phyloP scores from a whole-genome alignment of 768 basidiomycete genomes.

The Termitomyces sp. region DNA sequence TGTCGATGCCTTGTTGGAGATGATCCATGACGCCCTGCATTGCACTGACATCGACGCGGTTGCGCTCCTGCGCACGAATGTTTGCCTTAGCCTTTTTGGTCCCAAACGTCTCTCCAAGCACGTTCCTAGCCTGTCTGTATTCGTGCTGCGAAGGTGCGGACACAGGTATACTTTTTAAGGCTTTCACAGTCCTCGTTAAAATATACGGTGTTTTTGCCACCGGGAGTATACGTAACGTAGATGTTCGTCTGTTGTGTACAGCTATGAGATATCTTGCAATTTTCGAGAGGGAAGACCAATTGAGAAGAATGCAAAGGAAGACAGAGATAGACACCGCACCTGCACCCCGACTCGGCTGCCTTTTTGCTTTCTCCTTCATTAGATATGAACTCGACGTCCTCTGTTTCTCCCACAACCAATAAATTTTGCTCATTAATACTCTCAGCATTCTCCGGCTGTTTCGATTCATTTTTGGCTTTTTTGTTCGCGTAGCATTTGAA shows the following conservation, averaged over 20 bases:
- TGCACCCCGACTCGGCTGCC: constrained; percentile 58
- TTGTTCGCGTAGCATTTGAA: constrained; percentile 58
- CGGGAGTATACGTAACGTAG: constrained; percentile 65
- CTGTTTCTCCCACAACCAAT: constrained; percentile 80
- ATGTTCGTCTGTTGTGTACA: constrained; percentile 74
- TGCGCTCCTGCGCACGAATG: constrained; percentile 83
- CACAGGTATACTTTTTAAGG: constrained; percentile 63
- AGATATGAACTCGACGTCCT: constrained; percentile 77
- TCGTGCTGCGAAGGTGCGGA: constrained; percentile 48
- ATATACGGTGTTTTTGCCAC: constrained; percentile 64
- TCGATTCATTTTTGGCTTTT: constrained; percentile 27
- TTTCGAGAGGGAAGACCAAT: background rate
- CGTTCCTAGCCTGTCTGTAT: constrained; percentile 61
- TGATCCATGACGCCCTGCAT: constrained; percentile 83
- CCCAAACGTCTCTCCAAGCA: constrained; percentile 91
- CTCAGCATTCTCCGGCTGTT: constrained; percentile 17
- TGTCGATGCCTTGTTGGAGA: constrained; percentile 81
- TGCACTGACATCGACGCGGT: constrained; percentile 83
- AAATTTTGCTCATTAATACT: constrained; percentile 28
- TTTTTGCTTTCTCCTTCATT: constrained; percentile 49
- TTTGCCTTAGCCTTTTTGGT: constrained; percentile 90
- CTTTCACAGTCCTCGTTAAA: constrained; percentile 77
- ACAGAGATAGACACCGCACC: constrained; percentile 41
- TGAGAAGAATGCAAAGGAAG: background rate
- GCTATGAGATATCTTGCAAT: constrained; percentile 76